These are phyloP conservation scores for Fusarium papillatum DNA, from an alignment of 2,329 filamentous ascomycete genomes.

Conservation along the genomic window DNA sequence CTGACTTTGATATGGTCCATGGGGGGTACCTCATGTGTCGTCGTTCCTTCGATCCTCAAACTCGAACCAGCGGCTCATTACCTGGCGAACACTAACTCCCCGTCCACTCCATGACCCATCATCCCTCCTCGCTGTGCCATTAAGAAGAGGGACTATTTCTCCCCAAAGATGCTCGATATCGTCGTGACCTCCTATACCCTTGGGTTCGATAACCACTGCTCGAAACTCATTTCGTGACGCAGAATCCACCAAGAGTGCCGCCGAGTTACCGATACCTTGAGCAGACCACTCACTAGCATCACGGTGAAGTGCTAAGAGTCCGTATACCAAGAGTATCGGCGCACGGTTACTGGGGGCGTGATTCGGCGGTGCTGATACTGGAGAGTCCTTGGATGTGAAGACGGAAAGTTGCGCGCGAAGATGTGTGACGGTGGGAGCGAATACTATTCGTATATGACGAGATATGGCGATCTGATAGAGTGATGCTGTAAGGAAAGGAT, in stretches of 20 bases:
- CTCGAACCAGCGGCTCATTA: slow-evolving; percentile 76
- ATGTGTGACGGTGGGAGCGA: slow-evolving; percentile 81
- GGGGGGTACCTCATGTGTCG: background rate
- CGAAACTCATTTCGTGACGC: slow-evolving; percentile 60
- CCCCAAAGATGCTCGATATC: slow-evolving; percentile 56
- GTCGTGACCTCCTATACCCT: slow-evolving; percentile 43
- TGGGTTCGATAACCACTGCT: slow-evolving; percentile 63
- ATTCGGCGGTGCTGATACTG: slow-evolving; percentile 53
- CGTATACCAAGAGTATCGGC: slow-evolving; percentile 72
- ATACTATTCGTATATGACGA: slow-evolving; percentile 77
- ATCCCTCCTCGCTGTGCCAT: slow-evolving; percentile 64
- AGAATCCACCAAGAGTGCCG: slow-evolving; percentile 74
- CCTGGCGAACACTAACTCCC: slow-evolving; percentile 67
- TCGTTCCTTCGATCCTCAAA: slow-evolving; percentile 25
- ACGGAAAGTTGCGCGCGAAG: slow-evolving; percentile 82
- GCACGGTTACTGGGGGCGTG: slow-evolving; percentile 16
- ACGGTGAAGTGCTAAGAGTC: slow-evolving; percentile 74
- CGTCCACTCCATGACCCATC: slow-evolving; percentile 70
- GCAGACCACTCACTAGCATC: slow-evolving; percentile 81
- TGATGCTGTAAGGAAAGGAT: slow-evolving; percentile 69
- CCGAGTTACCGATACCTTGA: slow-evolving; percentile 76
- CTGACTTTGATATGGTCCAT: background rate
- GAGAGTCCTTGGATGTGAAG: slow-evolving; percentile 56
- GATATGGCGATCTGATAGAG: slow-evolving; percentile 79
- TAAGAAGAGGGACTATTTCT: slow-evolving; percentile 73